Percentiles rank a stretch among this genome's conserved stretches.
These are phyloP conservation scores for Exserohilum rostratum DNA, from an alignment of 2,329 filamentous ascomycete genomes.

Conservation along the genomic window DNA sequence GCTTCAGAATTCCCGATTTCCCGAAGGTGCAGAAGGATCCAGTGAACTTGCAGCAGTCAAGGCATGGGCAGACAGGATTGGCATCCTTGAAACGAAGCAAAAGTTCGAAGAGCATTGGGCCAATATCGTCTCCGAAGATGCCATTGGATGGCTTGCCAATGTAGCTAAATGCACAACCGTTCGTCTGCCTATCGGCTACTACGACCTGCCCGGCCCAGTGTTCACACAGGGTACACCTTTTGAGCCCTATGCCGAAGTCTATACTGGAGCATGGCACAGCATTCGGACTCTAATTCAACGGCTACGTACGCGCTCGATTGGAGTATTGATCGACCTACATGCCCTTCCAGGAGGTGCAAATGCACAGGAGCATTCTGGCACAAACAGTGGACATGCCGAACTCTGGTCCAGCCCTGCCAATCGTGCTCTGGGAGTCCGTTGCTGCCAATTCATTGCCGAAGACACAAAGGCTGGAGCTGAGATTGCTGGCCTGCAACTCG, in stretches of 20 bases:
- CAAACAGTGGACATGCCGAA: slow-evolving; percentile 57
- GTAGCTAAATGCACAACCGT: slow-evolving; percentile 62
- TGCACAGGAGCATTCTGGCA: slow-evolving; percentile 61
- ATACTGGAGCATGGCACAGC: slow-evolving; percentile 59
- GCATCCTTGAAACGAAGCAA: slow-evolving; percentile 55
- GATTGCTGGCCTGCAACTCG: slow-evolving; percentile 63
- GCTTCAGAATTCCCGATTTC: slow-evolving; percentile 60
- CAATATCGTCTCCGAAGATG: slow-evolving; percentile 56
- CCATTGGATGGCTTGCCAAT: slow-evolving; percentile 60
- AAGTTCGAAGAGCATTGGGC: slow-evolving; percentile 63
- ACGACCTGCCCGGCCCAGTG: slow-evolving; percentile 57
- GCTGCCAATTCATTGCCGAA: slow-evolving; percentile 58
- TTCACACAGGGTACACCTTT: slow-evolving; percentile 62
- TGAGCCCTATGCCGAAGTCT: slow-evolving; percentile 56
- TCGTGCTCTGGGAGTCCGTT: slow-evolving; percentile 55
- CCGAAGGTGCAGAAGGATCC: slow-evolving; percentile 48
- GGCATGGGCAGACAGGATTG: slow-evolving; percentile 54
- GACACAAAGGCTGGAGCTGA: slow-evolving; percentile 52
- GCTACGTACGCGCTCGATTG: slow-evolving; percentile 57
- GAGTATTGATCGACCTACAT: slow-evolving; percentile 64
- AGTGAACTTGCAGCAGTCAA: slow-evolving; percentile 62
- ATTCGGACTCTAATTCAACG: slow-evolving; percentile 57
- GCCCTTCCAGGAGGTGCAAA: slow-evolving; percentile 66
- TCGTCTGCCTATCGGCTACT: slow-evolving; percentile 67
- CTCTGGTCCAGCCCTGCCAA: slow-evolving; percentile 57